Base-by-base conservation (phyloP, 75 land plant genomes). In the Larix kaempferi region DNA sequence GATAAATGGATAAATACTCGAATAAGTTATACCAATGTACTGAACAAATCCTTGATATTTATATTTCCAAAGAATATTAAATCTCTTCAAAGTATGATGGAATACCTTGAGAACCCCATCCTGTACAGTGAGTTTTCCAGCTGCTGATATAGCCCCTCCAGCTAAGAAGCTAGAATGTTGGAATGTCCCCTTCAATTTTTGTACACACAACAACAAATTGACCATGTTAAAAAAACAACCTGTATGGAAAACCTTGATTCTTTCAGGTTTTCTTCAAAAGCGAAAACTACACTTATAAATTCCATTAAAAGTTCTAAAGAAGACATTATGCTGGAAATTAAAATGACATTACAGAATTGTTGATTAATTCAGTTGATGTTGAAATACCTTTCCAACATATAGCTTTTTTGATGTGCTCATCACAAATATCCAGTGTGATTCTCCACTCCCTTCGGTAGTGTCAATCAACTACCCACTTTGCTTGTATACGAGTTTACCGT, bases 111-210 rank as follows among this genome's bases (percentile, higher is more conserved):
- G 84, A 58, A 76, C 44, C 5, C 89, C 91, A 74, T 89, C 37
- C 55, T 81, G 71, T 14, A 83, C 89, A 41, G 35, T 59, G 10
- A 90, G 58, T 49, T 91, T 78, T 44, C 92, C 92, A 27, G 92
- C 92, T 54, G 92, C 85, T 80, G 62, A 62, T 44, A 90, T 84
- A 23, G 84, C 86, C 39, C 88, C 92, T 71, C 92, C 92, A 41
- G 90, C 87, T 19, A 90, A 60, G 72, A 90, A 90, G 76, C 92
- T 90, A 2, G 92, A 90, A 79, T 90, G 92, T 19, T 37, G 65
- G 37, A 71, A 77, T 22, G 27, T 82, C 73, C 81, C 84, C 37
- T 80, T 86, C 74, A 37, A 82, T 76, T 85, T 85, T 84, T 84
- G 76, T 15, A 49, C 19, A 75, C 19, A 75, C 44, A 59, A n/a